These are phyloP conservation scores for Coffea humblotiana DNA, from an alignment of 305 asterid genomes.

Conservation along the genomic window DNA sequence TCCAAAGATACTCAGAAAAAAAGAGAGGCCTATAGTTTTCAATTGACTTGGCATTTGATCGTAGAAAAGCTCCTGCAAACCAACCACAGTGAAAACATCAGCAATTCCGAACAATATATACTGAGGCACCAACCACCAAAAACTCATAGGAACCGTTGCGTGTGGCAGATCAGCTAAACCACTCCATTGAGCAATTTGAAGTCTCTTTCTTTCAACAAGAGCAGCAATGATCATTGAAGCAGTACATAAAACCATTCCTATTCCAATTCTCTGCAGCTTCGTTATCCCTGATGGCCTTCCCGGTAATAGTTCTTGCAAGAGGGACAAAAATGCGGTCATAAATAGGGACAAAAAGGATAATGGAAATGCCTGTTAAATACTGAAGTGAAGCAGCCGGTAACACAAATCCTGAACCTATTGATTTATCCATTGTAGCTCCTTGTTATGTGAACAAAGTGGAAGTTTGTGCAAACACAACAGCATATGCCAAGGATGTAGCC, in stretches of 20 bases:
- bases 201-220: conserved; percentile 20
- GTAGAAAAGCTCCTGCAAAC: conserved; percentile 15
- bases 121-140: neutral
- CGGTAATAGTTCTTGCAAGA: conserved; percentile 2
- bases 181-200: neutral
- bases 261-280: conserved; percentile 19
- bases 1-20: conserved; percentile 17
- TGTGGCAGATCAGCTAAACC: conserved; percentile 5
- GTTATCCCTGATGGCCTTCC: conserved; percentile 22
- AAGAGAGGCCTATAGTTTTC: conserved; percentile 16
- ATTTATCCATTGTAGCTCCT: conserved; percentile 19
- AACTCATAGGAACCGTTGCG: conserved; percentile 12
- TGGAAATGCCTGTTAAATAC: conserved; percentile 3
- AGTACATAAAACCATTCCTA: conserved; percentile 15
- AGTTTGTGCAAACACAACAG: conserved; percentile 5
- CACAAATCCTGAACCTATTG: conserved; percentile 7
- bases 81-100: too few relatives aligned
- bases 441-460: conserved; percentile 15
- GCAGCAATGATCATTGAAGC: conserved; percentile 17
- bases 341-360: conserved; percentile 10
- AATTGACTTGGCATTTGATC: conserved; percentile 20
- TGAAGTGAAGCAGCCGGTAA: conserved; percentile 24
- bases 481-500: conserved; percentile 6
- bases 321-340: conserved; percentile 23
- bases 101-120: too few relatives aligned